phyloP scores from a whole-genome alignment of 169 alveolate species.

The Plasmodium berghei region DNA sequence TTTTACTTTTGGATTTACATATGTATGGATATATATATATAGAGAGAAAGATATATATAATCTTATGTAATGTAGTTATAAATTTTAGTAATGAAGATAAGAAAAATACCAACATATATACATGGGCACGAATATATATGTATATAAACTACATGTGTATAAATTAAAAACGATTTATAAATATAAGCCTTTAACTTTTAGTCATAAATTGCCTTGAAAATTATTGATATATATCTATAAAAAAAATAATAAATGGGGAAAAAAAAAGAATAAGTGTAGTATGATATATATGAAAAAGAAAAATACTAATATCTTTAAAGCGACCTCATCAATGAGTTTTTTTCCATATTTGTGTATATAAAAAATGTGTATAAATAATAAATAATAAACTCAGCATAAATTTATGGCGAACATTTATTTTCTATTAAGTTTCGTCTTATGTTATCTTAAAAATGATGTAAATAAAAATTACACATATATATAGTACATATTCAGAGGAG shows the following conservation, averaged over 20 bases:
- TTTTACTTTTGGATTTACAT: too few relatives aligned
- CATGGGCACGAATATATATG: neutral
- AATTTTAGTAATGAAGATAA: too few relatives aligned
- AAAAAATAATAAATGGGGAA: neutral
- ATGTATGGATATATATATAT: neutral
- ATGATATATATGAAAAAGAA: neutral
- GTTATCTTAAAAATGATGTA: neutral
- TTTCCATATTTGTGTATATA: neutral
- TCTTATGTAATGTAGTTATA: too few relatives aligned
- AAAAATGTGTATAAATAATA: neutral
- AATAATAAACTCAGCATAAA: neutral
- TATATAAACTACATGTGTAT: neutral
- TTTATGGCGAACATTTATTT: neutral
- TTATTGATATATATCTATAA: neutral
- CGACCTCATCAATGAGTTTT: slow-evolving; percentile 20
- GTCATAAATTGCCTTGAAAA: too few relatives aligned
- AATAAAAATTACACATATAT: neutral
- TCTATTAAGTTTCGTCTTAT: slow-evolving; percentile 12
- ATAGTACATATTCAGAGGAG: neutral
- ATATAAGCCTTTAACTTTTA: too few relatives aligned
- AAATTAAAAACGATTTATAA: too few relatives aligned
- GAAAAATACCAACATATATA: neutral
- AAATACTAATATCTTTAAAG: slow-evolving; percentile 16
- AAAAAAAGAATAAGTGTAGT: neutral
- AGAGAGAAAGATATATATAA: too few relatives aligned